Conservation (phyloP, 371 early-diverging fungal species). For the Synchytrium microbalum region DNA sequence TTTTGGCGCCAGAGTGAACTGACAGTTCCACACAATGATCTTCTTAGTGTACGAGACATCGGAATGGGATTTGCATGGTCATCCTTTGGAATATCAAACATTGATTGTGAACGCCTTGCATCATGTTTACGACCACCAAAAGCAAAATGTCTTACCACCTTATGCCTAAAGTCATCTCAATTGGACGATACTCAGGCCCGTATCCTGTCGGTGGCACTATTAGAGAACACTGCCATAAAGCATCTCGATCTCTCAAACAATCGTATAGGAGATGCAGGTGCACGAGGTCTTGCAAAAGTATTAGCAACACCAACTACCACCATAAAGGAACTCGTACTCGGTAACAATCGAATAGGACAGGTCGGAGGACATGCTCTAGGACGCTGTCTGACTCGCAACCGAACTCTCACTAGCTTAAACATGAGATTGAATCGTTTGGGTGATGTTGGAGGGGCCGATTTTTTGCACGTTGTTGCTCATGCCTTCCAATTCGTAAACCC, state of each 20-base stretch:
- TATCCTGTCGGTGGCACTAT: not conserved
- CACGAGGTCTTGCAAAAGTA: constrained; percentile 34
- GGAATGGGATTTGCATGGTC: constrained; percentile 37
- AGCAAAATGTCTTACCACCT: constrained; percentile 36
- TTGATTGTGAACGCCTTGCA: constrained; percentile 3
- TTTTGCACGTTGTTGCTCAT: constrained; percentile 13
- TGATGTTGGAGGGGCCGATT: constrained; percentile 29
- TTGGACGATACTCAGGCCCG: constrained; percentile 1
- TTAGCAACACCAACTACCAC: constrained; percentile 15
- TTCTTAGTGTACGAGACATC: constrained; percentile 32
- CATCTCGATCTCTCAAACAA: constrained; percentile 35
- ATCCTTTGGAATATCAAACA: constrained; percentile 1
- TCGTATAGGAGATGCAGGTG: constrained; percentile 32
- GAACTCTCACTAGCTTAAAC: constrained; percentile 20
- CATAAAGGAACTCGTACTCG: constrained; percentile 22
- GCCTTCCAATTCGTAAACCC: constrained; percentile 7
- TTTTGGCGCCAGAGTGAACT: not conserved
- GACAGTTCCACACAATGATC: not conserved
- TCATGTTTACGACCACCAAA: constrained; percentile 9
- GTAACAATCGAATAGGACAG: constrained; percentile 32
- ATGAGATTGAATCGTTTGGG: constrained; percentile 30
- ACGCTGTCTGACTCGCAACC: constrained; percentile 21
- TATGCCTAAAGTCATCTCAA: not conserved
- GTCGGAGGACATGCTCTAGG: constrained; percentile 25
- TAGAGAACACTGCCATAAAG: constrained; percentile 10